Evolutionary conservation across 2,329 filamentous ascomycete species (phyloP).

Genomic region (Diaporthe humulicola): DNA sequence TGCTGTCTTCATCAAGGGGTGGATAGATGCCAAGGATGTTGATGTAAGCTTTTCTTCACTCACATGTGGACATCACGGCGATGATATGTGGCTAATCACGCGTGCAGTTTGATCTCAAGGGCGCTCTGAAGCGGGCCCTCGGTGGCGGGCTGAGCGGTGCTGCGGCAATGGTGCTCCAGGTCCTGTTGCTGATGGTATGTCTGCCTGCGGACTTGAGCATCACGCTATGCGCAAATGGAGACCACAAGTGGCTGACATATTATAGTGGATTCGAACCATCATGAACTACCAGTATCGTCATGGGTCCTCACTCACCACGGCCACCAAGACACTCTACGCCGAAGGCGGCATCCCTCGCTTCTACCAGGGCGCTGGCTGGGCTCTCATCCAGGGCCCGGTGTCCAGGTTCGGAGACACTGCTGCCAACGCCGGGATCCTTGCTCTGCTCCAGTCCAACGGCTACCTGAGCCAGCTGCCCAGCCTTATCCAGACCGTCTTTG

Average conservation of each 20-base stretch:
- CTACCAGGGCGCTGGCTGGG: slow-evolving; percentile 60
- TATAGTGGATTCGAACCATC: slow-evolving; percentile 60
- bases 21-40: slow-evolving; percentile 58
- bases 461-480: slow-evolving; percentile 59
- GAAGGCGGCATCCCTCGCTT: slow-evolving; percentile 59
- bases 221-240: neutral
- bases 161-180: slow-evolving; percentile 62
- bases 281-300: slow-evolving; percentile 67
- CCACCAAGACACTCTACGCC: slow-evolving; percentile 55
- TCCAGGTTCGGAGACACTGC: slow-evolving; percentile 63
- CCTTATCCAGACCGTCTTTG: slow-evolving; percentile 60
- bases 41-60: slow-evolving; percentile 47
- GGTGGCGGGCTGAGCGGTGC: slow-evolving; percentile 62
- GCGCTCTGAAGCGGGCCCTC: slow-evolving; percentile 59
- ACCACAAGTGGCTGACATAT: neutral
- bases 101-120: slow-evolving; percentile 57
- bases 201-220: neutral
- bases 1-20: slow-evolving; percentile 58
- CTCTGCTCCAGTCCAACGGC: slow-evolving; percentile 60
- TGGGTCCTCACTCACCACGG: slow-evolving; percentile 55
- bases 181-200: slow-evolving; percentile 60
- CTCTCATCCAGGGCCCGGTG: slow-evolving; percentile 60
- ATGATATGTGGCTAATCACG: neutral
- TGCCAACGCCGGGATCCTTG: slow-evolving; percentile 63
- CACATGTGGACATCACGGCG: accelerated